phyloP scores from a whole-genome alignment of 192 early-diverging fungal genomes.

The Kappamyces sp. region DNA sequence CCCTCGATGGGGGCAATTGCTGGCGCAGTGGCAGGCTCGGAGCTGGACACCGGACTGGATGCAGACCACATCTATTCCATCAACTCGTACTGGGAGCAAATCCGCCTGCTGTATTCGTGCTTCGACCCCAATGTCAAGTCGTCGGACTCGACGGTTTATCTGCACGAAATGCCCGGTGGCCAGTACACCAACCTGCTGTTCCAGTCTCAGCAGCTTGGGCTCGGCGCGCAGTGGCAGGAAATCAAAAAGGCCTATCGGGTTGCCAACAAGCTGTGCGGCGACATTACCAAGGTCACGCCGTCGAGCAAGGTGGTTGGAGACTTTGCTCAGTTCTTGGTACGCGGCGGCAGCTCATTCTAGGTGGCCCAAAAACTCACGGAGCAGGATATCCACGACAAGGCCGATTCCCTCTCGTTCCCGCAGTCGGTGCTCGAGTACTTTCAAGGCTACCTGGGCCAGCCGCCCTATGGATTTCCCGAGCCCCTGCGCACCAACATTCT shows the following conservation, averaged over 20 bases:
- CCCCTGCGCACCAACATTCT: slow-evolving; percentile 78
- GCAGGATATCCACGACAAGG: slow-evolving; percentile 69
- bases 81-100: slow-evolving; percentile 96
- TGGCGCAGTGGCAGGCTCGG: slow-evolving; percentile 70
- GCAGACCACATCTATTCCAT: slow-evolving; percentile 72
- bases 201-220: slow-evolving; percentile 89
- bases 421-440: slow-evolving; percentile 93
- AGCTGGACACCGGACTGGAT: slow-evolving; percentile 78
- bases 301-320: slow-evolving; percentile 98
- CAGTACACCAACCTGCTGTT: slow-evolving; percentile 99
- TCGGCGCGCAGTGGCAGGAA: slow-evolving; percentile 89
- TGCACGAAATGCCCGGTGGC: slow-evolving; percentile 94
- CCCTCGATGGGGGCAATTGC: slow-evolving; percentile 95
- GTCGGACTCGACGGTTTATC: slow-evolving; percentile 86
- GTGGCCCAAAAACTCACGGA: slow-evolving; percentile 68
- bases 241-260: slow-evolving; percentile 87
- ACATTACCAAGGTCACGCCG: slow-evolving; percentile 96
- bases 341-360: not conserved
- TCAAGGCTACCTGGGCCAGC: slow-evolving; percentile 92
- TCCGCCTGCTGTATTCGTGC: slow-evolving; percentile 89
- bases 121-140: slow-evolving; percentile 90
- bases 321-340: slow-evolving; percentile 95
- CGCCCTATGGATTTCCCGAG: slow-evolving; percentile 92
- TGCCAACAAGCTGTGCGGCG: slow-evolving; percentile 88
- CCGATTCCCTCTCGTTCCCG: slow-evolving; percentile 83